These are phyloP conservation scores for Gamarada debralockiae DNA, from an alignment of 495 filamentous ascomycete genomes.

Conservation along the genomic window DNA sequence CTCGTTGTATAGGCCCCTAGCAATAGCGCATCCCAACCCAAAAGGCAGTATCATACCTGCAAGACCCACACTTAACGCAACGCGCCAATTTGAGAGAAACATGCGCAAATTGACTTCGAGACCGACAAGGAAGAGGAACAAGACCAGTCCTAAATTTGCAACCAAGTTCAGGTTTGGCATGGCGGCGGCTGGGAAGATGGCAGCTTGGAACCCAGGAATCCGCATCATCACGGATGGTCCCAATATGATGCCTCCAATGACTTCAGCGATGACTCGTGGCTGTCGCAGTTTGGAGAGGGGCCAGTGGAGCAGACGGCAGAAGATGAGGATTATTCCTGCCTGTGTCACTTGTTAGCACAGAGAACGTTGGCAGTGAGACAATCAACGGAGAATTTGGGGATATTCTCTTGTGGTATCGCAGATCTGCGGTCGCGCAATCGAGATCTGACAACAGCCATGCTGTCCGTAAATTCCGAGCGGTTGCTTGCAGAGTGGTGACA, in stretches of 20 bases:
- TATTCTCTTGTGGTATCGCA: neutral
- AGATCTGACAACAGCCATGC: neutral
- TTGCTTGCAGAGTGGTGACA: neutral
- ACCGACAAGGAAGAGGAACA: slow-evolving; percentile 91
- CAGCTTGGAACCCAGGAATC: slow-evolving; percentile 71
- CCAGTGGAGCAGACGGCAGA: slow-evolving; percentile 79
- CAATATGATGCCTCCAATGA: slow-evolving; percentile 87
- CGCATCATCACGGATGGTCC: slow-evolving; percentile 84
- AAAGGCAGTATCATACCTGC: slow-evolving; percentile 85
- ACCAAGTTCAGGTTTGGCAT: slow-evolving; percentile 66
- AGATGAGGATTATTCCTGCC: slow-evolving; percentile 85
- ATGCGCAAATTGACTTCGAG: slow-evolving; percentile 90
- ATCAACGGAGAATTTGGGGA: neutral
- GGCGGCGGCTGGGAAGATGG: slow-evolving; percentile 73
- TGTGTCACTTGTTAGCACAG: slow-evolving; percentile 34
- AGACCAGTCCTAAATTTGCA: slow-evolving; percentile 83
- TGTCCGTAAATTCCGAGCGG: neutral
- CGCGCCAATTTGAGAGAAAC: slow-evolving; percentile 79
- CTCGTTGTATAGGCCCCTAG: slow-evolving; percentile 79
- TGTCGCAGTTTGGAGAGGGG: slow-evolving; percentile 86
- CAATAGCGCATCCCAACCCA: slow-evolving; percentile 65
- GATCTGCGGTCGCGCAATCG: neutral
- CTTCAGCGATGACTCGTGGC: slow-evolving; percentile 92
- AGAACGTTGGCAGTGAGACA: slow-evolving; percentile 1
- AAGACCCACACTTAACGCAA: slow-evolving; percentile 76